Base-by-base conservation (phyloP, 352 stramenopile genomes). In the Pythium aristosporum region DNA sequence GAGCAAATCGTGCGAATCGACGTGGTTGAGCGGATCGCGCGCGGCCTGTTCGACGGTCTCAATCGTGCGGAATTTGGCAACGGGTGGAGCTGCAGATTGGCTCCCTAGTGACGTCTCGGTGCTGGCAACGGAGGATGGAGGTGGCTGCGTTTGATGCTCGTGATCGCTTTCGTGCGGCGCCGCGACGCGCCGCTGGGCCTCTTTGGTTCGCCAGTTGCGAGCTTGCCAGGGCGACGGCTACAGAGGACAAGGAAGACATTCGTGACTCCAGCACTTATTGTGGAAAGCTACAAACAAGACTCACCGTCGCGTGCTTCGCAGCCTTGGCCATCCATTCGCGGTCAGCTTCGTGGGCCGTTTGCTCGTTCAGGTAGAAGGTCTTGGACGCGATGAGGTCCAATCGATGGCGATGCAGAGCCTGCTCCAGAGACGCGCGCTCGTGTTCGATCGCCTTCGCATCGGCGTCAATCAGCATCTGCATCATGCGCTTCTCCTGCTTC, bases 1-100 rank as follows among this genome's bases (percentile, higher is more conserved):
- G 0, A 93, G 75, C 25, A 93, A 69, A 12, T 93, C 80, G 56
- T 89, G 82, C n/a, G 85, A 88, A 60, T 80, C 87, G 13, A 93
- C 82, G 48, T 70, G 56, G 0, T 52, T 57, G 32, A 93, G 67
- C 1, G 71, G 42, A 47, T 91, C 85, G 2, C 57, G 61, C 9
- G 72, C 60, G 1, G 81, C 84, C 30, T 76, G 67, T 39, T 91
- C 84, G 10, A 92, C 84, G 0, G 76, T 89, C 65, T 89, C 82
- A 46, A 92, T 89, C 4, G 57, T 61, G 21, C 73, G 67, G 52
- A 70, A 70, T 23, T 65, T 70, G 10, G 28, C 18, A 3, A 15
- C 20, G 1, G 21, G 21, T 42, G 48, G 36, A 6, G 30, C 6
- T 55, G 11, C 28, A 11, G 54, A n/a, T 5, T 30, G 25, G 25